Conservation (phyloP, 768 basidiomycete genomes). For the Mycena albidolilacea region DNA sequence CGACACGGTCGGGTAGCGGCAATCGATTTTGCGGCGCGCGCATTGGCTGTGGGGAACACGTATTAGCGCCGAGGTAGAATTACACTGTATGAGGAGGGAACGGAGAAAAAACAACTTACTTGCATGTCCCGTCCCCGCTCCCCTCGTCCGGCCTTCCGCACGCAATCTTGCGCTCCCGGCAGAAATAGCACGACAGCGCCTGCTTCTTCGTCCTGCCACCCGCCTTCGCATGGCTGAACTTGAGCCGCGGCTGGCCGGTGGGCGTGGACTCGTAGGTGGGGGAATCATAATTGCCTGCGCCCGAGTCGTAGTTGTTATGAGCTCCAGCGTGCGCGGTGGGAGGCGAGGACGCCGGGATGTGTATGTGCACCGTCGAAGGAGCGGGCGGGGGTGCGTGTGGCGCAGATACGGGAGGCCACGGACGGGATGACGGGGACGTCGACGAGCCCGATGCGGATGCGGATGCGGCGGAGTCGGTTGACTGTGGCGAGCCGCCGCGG, state of each 20-base stretch:
- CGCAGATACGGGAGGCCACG: not conserved
- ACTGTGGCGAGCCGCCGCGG: not conserved
- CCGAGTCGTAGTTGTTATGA: too few species aligned
- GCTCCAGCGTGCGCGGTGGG: too few species aligned
- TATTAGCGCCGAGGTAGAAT: not conserved
- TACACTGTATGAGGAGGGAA: not conserved
- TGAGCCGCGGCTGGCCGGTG: conserved; percentile 13
- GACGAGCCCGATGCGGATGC: not conserved
- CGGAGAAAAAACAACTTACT: conserved; percentile 50
- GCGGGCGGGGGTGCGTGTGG: not conserved
- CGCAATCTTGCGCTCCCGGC: conserved; percentile 66
- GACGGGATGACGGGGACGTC: not conserved
- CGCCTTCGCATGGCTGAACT: conserved; percentile 37
- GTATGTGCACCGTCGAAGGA: not conserved
- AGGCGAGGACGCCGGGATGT: not conserved
- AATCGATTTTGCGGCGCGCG: conserved; percentile 60
- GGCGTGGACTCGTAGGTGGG: not conserved
- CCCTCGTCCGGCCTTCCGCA: conserved; percentile 60
- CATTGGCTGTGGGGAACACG: conserved; percentile 56
- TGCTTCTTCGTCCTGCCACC: conserved; percentile 45
- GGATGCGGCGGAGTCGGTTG: not conserved
- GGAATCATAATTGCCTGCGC: too few species aligned
- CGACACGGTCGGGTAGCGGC: conserved; percentile 66
- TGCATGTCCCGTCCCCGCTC: conserved; percentile 53
- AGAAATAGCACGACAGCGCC: conserved; percentile 62